Conservation (phyloP, 176 grass and related monocot genomes). For the Oryza longistaminata region DNA sequence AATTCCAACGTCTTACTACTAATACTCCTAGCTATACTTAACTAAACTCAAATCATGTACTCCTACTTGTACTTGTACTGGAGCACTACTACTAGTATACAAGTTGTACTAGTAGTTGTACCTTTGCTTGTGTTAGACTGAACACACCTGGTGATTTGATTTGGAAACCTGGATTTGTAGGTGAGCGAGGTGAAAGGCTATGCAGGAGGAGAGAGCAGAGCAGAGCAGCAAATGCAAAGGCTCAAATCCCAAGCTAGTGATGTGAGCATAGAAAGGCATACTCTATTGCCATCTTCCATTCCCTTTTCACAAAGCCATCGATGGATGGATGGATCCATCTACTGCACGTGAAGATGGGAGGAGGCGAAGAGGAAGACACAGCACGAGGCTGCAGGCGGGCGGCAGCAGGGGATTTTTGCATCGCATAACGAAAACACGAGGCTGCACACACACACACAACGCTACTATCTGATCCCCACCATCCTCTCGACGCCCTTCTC, state of each 20-base stretch:
- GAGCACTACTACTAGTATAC: too few relatives aligned
- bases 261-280: constrained; percentile 15
- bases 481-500: neutral
- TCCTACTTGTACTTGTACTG: too few relatives aligned
- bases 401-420: neutral
- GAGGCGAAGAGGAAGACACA: neutral
- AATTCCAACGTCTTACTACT: constrained; percentile 26
- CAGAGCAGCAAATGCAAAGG: neutral
- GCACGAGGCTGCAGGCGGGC: neutral
- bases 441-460: too few relatives aligned
- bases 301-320: neutral
- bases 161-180: neutral
- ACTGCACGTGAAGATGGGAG: too few relatives aligned
- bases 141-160: neutral
- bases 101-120: too few relatives aligned
- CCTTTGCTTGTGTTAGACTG: neutral
- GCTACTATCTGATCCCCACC: neutral
- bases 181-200: neutral
- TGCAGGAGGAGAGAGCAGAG: neutral
- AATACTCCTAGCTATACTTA: too few relatives aligned
- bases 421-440: neutral
- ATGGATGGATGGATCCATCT: too few relatives aligned
- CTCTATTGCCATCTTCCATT: constrained; percentile 30
- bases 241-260: constrained; percentile 41
- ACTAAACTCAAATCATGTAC: neutral